Base-by-base conservation (phyloP, 495 filamentous ascomycete genomes). In the Letharia lupina region DNA sequence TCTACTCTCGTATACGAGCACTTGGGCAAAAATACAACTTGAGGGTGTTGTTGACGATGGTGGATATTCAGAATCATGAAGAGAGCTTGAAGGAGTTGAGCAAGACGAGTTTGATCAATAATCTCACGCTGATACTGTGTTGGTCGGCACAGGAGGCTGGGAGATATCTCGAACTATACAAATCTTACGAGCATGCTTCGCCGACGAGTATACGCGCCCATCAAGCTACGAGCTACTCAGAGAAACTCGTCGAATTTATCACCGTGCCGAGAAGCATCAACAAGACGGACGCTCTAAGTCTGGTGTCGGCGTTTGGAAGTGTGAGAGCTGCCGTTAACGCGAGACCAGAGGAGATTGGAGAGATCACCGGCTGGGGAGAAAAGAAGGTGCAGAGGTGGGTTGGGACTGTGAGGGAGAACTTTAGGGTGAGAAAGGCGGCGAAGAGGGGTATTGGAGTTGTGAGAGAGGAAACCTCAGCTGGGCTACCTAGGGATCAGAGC, bases 71-170 rank as follows among this genome's bases (percentile, higher is more conserved):
- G 44, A 91, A 90, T 70, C 90, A 93, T 67, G 87, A 93, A 72
- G 89, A 91, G 39, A 77, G 81, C 6, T 79, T 96, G 42, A 87
- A 87, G 64, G 93, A 96, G 70, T 81, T 97, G 4, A 87, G 89
- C 45, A 96, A 96, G 72, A 95, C 91, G 1, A 87, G 83, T n/a
- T 76, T 98, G 28, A 86, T 97, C 73, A 96, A 96, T 71, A 90
- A 95, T 67, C 83, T 96, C 31, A 98, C 95, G 2, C 72, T 98
- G 2, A 88, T 99, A 50, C 81, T 98, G 3, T 93, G 91, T 78
- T 98, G 94, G 93, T 90, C 88, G 12, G 90, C 94, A 9, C 87
- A 89, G 65, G 95, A 99, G 77, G 93, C 92, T 5, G 94, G 87
- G 0, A 84, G 93, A 65, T 99, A 98, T 71, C 82, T 99, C 33